Conservation (phyloP, 345 rosid genomes). For the Pistacia vera region DNA sequence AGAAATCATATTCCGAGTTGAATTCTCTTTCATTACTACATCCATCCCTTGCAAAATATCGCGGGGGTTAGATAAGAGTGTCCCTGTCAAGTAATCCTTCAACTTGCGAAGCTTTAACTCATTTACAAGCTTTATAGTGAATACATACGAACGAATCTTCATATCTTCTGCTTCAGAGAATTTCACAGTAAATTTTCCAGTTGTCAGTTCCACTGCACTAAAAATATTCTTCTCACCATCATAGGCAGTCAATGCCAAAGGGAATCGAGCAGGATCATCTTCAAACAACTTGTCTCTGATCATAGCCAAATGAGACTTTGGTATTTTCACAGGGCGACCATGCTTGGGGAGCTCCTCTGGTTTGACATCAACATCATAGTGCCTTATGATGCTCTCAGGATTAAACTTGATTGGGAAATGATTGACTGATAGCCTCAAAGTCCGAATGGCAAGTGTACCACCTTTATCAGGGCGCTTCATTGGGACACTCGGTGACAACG, state of each 20-base stretch:
- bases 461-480: slow-evolving; percentile 69
- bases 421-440: slow-evolving; percentile 53
- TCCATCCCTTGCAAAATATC: slow-evolving; percentile 89
- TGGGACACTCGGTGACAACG: slow-evolving; percentile 28
- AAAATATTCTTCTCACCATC: slow-evolving; percentile 90
- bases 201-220: slow-evolving; percentile 58
- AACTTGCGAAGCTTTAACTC: slow-evolving; percentile 58
- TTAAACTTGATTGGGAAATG: slow-evolving; percentile 62
- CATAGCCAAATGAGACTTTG: slow-evolving; percentile 43
- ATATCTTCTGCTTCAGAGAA: slow-evolving; percentile 47
- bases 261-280: slow-evolving; percentile 47
- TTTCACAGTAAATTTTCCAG: slow-evolving; percentile 48
- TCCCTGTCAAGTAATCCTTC: slow-evolving; percentile 58
- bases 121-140: slow-evolving; percentile 62
- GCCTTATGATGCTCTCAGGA: slow-evolving; percentile 47
- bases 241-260: slow-evolving; percentile 63
- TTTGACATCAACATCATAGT: slow-evolving; percentile 70
- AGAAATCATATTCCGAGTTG: slow-evolving; percentile 57
- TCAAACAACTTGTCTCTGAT: slow-evolving; percentile 60
- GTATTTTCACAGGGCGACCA: slow-evolving; percentile 41
- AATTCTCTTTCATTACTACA: slow-evolving; percentile 92
- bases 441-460: slow-evolving; percentile 45
- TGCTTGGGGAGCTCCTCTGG: slow-evolving; percentile 28
- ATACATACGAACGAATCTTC: slow-evolving; percentile 32
- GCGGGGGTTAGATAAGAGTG: slow-evolving; percentile 45